Percentiles rank a stretch among this genome's conserved stretches.
Conservation (phyloP, 2,329 filamentous ascomycete species). For the Cercospora sp. region DNA sequence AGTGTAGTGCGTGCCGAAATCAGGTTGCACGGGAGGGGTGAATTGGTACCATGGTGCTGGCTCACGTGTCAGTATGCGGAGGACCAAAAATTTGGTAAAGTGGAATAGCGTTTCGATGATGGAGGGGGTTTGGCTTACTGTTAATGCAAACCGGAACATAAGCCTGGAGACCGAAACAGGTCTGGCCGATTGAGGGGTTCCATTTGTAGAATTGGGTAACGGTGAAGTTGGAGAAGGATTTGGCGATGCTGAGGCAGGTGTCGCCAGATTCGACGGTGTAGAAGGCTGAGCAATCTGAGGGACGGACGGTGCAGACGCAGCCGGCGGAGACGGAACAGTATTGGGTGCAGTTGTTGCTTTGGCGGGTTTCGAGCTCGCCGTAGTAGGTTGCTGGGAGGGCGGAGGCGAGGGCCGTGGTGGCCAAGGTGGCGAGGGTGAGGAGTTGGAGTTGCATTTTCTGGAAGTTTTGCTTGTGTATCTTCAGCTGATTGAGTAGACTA, state of each 20-base stretch:
- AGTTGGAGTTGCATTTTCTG: slow-evolving; percentile 27
- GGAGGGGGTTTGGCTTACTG: neutral
- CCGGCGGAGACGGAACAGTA: slow-evolving; percentile 28
- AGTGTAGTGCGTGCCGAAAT: slow-evolving; percentile 28
- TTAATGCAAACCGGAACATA: slow-evolving; percentile 40
- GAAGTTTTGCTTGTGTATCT: neutral
- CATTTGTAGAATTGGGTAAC: slow-evolving; percentile 40
- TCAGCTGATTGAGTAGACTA: neutral
- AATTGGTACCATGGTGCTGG: slow-evolving; percentile 24
- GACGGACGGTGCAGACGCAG: slow-evolving; percentile 29
- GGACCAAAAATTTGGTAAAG: neutral
- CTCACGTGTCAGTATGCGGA: neutral
- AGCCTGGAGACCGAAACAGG: slow-evolving; percentile 38
- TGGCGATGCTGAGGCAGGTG: slow-evolving; percentile 38
- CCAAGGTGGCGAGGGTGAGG: slow-evolving; percentile 24
- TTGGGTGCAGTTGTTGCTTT: slow-evolving; percentile 26
- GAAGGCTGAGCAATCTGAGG: slow-evolving; percentile 30
- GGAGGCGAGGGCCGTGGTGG: slow-evolving; percentile 21
- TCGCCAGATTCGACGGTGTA: slow-evolving; percentile 38
- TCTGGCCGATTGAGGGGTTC: slow-evolving; percentile 37
- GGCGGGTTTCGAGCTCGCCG: slow-evolving; percentile 20
- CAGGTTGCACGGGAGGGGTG: slow-evolving; percentile 26
- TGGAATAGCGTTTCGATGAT: neutral
- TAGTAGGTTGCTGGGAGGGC: slow-evolving; percentile 23
- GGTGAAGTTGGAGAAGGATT: slow-evolving; percentile 40